Conservation (phyloP, 2,329 filamentous ascomycete genomes). For the Beauveria brongniartii region DNA sequence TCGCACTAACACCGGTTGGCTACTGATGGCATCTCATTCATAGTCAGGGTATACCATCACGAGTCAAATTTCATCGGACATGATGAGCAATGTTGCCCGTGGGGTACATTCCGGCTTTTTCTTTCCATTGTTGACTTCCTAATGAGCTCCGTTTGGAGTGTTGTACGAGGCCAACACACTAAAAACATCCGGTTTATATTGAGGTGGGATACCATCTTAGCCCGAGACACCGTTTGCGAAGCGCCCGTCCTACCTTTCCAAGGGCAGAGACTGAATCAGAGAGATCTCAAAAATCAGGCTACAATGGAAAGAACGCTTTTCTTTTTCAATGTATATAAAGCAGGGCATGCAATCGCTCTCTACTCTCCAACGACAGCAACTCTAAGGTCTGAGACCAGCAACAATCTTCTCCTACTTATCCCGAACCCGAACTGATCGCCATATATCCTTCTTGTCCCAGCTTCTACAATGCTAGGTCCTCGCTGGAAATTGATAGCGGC, state of each 20-base stretch:
- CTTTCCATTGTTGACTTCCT: background rate
- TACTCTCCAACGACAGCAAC: background rate
- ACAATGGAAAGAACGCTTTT: background rate
- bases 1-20: background rate
- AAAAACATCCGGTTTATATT: background rate
- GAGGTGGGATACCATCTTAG: background rate
- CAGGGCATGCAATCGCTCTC: background rate
- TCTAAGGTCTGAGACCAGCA: background rate
- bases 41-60: background rate
- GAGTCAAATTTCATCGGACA: background rate
- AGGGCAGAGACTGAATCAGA: background rate
- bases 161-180: background rate
- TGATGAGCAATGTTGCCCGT: constrained; percentile 3
- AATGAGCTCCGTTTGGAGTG: background rate
- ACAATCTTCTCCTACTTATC: background rate
- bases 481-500: constrained; percentile 20
- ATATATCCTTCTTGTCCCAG: background rate
- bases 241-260: background rate
- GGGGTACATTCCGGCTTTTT: background rate
- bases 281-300: background rate
- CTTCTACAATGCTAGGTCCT: constrained; percentile 19
- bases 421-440: background rate
- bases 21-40: background rate
- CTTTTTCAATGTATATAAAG: background rate
- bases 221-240: constrained; percentile 2